These are phyloP conservation scores for Aechmea fasciata DNA, from an alignment of 176 grass and related monocot genomes.

Conservation along the genomic window DNA sequence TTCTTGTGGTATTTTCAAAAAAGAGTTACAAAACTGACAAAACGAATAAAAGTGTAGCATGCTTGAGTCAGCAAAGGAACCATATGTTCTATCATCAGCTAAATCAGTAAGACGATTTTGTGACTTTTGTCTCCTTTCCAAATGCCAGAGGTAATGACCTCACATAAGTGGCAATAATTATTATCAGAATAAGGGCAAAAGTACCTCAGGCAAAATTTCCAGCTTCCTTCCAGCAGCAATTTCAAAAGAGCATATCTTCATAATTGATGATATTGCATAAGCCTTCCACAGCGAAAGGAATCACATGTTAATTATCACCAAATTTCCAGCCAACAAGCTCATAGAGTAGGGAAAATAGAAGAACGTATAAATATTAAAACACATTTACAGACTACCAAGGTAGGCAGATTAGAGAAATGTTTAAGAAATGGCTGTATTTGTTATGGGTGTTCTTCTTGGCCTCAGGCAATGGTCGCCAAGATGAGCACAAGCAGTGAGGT, in stretches of 20 bases:
- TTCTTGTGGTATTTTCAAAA: too few relatives aligned
- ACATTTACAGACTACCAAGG: background rate
- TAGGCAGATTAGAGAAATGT: too few relatives aligned
- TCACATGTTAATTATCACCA: background rate
- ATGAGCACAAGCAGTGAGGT: background rate
- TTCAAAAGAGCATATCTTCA: constrained; percentile 95
- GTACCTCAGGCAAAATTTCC: constrained; percentile 92
- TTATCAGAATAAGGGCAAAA: background rate
- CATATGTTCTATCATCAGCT: too few relatives aligned
- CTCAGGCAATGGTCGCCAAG: too few relatives aligned
- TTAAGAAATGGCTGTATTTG: too few relatives aligned
- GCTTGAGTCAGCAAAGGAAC: too few relatives aligned
- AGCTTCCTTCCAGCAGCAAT: constrained; percentile 71
- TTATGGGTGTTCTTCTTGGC: too few relatives aligned
- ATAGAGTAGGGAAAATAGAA: constrained; percentile 11
- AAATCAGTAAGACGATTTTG: too few relatives aligned
- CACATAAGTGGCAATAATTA: background rate
- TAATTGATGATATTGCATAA: constrained; percentile 86
- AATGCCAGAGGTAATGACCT: background rate
- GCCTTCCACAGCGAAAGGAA: constrained; percentile 42
- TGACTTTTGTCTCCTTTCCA: too few relatives aligned
- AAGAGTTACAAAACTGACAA: too few relatives aligned
- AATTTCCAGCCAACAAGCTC: background rate
- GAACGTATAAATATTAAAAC: background rate
- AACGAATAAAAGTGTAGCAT: too few relatives aligned